Percentiles rank a stretch among this genome's conserved stretches.
phyloP scores from a whole-genome alignment of 179 eudicot species.

The Corrigiola litoralis region DNA sequence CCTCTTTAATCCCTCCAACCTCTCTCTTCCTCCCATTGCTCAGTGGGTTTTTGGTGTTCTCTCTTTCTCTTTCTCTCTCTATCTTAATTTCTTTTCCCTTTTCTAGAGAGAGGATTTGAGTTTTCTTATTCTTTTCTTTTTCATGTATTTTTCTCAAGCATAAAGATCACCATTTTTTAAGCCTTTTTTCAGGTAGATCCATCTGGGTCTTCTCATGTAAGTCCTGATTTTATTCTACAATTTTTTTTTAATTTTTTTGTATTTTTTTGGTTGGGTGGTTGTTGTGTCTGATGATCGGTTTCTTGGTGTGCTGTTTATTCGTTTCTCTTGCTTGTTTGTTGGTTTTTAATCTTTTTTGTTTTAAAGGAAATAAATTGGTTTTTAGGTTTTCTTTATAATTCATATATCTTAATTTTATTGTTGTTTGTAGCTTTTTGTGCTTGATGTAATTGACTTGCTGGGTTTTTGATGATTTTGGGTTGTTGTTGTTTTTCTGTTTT shows the following conservation, averaged over 20 bases:
- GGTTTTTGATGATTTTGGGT: background rate
- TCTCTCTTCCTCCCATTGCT: conserved; percentile 33
- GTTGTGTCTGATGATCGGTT: too few relatives aligned
- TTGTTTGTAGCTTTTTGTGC: background rate
- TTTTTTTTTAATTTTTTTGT: conserved; percentile 7
- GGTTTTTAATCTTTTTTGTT: background rate
- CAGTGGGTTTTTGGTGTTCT: conserved; percentile 26
- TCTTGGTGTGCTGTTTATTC: too few relatives aligned
- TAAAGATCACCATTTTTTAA: conserved; percentile 8
- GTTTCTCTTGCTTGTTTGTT: too few relatives aligned
- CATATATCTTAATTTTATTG: background rate
- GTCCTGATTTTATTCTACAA: background rate
- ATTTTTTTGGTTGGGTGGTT: conserved; percentile 12
- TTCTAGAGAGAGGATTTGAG: background rate
- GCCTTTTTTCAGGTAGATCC: conserved; percentile 30
- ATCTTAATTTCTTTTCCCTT: conserved; percentile 6
- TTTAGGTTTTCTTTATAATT: background rate
- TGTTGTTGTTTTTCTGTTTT: background rate
- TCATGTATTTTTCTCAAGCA: background rate
- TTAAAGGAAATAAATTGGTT: background rate
- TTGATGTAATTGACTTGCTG: background rate
- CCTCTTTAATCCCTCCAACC: conserved; percentile 21
- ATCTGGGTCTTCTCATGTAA: conserved; percentile 35
- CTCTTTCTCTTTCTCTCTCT: conserved; percentile 11
- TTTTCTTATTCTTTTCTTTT: background rate